Evolutionary conservation across 2,329 filamentous ascomycete genomes (phyloP).

Genomic region (Apiospora saccharicola): DNA sequence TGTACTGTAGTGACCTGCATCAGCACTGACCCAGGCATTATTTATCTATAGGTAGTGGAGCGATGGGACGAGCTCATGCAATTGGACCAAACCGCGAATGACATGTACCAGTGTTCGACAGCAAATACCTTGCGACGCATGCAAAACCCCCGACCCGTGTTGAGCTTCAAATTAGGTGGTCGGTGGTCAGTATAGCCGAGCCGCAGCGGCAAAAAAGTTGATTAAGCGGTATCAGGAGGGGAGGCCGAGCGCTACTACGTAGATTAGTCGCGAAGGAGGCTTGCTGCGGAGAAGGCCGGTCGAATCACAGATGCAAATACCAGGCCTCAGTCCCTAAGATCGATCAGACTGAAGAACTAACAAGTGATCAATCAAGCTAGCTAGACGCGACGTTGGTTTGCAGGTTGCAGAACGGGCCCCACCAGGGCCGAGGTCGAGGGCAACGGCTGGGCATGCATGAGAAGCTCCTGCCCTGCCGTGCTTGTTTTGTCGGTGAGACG

Average conservation of each 20-base stretch:
- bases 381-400: slow-evolving; percentile 9
- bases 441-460: slow-evolving; percentile 7
- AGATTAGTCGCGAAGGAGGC: slow-evolving; percentile 16
- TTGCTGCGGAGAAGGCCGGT: not conserved
- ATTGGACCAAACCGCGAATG: not conserved
- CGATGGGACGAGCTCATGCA: not conserved
- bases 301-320: slow-evolving; percentile 5
- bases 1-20: not conserved
- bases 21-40: not conserved
- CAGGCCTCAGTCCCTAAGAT: slow-evolving; percentile 1
- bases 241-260: not conserved
- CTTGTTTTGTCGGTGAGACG: slow-evolving; percentile 20
- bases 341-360: slow-evolving; percentile 7
- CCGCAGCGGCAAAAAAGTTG: slow-evolving; percentile 5
- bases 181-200: not conserved
- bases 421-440: slow-evolving; percentile 13
- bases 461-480: slow-evolving; percentile 3
- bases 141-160: slow-evolving; percentile 4
- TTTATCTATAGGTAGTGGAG: not conserved
- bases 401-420: not conserved
- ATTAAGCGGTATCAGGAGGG: not conserved
- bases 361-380: slow-evolving; percentile 8
- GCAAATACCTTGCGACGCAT: not conserved
- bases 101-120: not conserved
- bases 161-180: not conserved